Evolutionary conservation across 768 basidiomycete genomes (phyloP).

Genomic region (Auriscalpium orientale): DNA sequence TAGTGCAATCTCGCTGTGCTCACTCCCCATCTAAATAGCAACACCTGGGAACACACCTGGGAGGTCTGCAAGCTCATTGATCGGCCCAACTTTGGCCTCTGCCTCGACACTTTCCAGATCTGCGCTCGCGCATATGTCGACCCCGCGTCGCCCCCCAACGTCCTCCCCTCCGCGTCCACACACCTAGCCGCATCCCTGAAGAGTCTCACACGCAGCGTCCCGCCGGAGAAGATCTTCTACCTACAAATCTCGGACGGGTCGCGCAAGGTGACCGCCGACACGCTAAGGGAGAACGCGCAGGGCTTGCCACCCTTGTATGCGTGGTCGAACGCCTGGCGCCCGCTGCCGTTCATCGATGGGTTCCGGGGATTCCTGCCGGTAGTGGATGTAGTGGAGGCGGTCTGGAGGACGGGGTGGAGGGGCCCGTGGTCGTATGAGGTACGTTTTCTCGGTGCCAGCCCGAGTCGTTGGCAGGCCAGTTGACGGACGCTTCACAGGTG

Average conservation of each 20-base stretch:
- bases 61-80: slow-evolving; percentile 23
- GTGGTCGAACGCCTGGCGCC: slow-evolving; percentile 24
- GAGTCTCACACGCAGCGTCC: slow-evolving; percentile 15
- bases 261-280: slow-evolving; percentile 12
- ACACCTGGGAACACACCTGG: slow-evolving; percentile 25
- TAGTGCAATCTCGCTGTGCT: too few species aligned
- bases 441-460: too few species aligned
- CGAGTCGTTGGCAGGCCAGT: background rate
- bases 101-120: slow-evolving; percentile 27
- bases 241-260: slow-evolving; percentile 26
- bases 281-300: slow-evolving; percentile 14
- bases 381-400: slow-evolving; percentile 19
- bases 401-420: slow-evolving; percentile 22
- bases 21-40: slow-evolving; percentile 5
- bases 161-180: slow-evolving; percentile 9
- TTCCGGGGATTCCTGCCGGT: slow-evolving; percentile 22
- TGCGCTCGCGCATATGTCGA: slow-evolving; percentile 22
- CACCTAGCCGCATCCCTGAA: slow-evolving; percentile 16
- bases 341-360: slow-evolving; percentile 19
- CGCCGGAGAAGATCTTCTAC: slow-evolving; percentile 23
- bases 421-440: slow-evolving; percentile 25
- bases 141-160: slow-evolving; percentile 13
- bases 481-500: slow-evolving; percentile 10
- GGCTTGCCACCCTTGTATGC: slow-evolving; percentile 20
- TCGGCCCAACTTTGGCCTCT: slow-evolving; percentile 24